Percentiles rank a stretch among this genome's conserved stretches.
Evolutionary conservation across 805 yeast species (phyloP).

Genomic region (Saturnispora hagleri): DNA sequence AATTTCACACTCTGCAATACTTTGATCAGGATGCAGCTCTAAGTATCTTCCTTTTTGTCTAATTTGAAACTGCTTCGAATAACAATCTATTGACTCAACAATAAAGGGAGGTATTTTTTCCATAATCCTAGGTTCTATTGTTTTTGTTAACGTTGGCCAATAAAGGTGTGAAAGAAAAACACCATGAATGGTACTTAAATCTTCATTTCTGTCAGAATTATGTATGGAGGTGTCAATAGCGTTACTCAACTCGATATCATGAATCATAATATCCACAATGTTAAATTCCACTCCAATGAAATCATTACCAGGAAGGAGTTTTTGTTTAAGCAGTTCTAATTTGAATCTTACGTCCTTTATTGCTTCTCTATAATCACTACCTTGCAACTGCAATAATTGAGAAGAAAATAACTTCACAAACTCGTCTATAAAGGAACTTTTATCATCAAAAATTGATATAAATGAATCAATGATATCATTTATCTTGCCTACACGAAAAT

Average conservation of each 20-base stretch:
- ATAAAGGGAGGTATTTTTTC: constrained; percentile 39
- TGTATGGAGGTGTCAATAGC: constrained; percentile 27
- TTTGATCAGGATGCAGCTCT: constrained; percentile 47
- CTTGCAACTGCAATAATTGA: constrained; percentile 37
- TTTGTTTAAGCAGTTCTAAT: constrained; percentile 45
- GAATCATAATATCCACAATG: constrained; percentile 75
- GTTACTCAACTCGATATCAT: constrained; percentile 55
- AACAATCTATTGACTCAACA: constrained; percentile 33
- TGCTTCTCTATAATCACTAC: constrained; percentile 34
- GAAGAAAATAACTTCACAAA: constrained; percentile 53
- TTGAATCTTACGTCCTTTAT: constrained; percentile 22
- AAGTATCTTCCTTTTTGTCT: constrained; percentile 52
- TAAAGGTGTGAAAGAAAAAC: constrained; percentile 65
- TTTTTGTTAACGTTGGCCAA: constrained; percentile 60
- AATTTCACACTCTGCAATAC: constrained; percentile 53
- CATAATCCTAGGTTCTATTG: constrained; percentile 10
- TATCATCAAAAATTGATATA: constrained; percentile 62
- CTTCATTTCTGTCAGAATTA: constrained; percentile 19
- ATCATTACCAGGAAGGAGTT: constrained; percentile 20
- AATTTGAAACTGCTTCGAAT: constrained; percentile 31
- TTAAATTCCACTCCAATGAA: constrained; percentile 55
- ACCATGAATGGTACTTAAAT: constrained; percentile 34
- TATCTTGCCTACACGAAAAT: constrained; percentile 52
- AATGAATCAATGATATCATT: constrained; percentile 65
- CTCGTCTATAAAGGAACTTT: constrained; percentile 56